Evolutionary conservation across 495 filamentous ascomycete species (phyloP), one percentile per base, ranked within the genome.

Genomic region (Ramalina intermedia): DNA sequence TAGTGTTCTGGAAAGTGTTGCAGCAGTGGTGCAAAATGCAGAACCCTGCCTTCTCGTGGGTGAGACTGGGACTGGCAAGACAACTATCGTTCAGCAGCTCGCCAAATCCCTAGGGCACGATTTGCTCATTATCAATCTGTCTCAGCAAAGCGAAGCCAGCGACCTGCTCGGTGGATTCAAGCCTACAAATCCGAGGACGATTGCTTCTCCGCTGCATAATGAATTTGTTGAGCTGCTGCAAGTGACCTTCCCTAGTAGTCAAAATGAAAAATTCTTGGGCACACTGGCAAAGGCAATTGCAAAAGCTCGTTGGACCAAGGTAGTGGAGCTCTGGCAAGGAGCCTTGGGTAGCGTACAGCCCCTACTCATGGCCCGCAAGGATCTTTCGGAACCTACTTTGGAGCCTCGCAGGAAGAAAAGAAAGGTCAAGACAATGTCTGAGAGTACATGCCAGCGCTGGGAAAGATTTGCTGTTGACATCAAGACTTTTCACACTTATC

Each of bases 51-150:
- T 99, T 24, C 77, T 99, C 44, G 91, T 99, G 36, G 93, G 93
- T 53, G 93, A 99, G 66, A 99, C 93, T 3, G 93, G 93, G 66
- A 94, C 91, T 43, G 93, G 93, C 58, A 99, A 99, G 65, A 99
- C 93, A 2, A 89, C 89, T 1, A 81, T 90, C 12, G 79, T 99
- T 40, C 93, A 99, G 59, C 87, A 95, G 55, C 69, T 99, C 49
- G 88, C 93, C 3, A 78, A 83, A 27, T 69, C 81, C 14, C 73
- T 93, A 26, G 82, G 89, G 0, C 80, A 82, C 52, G 87, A 87
- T 53, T 74, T 99, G 3, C 82, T 83, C 0, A 84, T 88, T 1
- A 82, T 96, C 54, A 99, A 99, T 61, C 61, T 99, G 56, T 96
- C 93, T 0, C 93, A 99, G 61, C 93, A 99, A 58, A 96, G 89